These are phyloP conservation scores for Populus nigra DNA, from an alignment of 345 rosid species.

Conservation along the genomic window DNA sequence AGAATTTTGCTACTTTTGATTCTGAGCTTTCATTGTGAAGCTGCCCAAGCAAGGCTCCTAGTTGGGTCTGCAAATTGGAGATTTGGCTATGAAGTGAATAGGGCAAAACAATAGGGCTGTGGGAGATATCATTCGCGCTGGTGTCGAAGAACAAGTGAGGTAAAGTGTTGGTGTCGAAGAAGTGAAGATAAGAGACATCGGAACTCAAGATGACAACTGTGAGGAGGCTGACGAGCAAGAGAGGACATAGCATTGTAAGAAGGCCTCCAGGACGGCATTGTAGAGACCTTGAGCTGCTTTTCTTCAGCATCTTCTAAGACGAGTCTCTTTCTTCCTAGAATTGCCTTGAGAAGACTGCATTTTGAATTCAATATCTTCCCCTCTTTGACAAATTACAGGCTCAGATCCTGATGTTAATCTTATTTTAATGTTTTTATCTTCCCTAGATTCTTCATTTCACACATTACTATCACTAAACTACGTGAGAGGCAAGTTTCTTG, in stretches of 20 bases:
- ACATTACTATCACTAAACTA: conserved; percentile 2
- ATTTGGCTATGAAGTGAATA: conserved; percentile 32
- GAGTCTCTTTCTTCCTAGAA: not conserved
- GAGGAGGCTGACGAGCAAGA: conserved; percentile 31
- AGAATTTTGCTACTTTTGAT: conserved; percentile 30
- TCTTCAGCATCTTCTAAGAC: conserved; percentile 36
- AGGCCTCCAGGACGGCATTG: conserved; percentile 31
- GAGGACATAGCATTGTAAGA: conserved; percentile 26
- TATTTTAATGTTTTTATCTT: conserved; percentile 17
- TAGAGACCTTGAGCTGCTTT: conserved; percentile 22
- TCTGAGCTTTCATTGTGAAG: conserved; percentile 34
- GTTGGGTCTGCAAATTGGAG: conserved; percentile 35
- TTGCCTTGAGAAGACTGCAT: not conserved
- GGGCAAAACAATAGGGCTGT: conserved; percentile 9
- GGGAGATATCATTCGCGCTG: conserved; percentile 3
- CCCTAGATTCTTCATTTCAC: conserved; percentile 18
- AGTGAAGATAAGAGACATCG: conserved; percentile 24
- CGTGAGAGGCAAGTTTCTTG: not conserved
- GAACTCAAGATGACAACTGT: conserved; percentile 27
- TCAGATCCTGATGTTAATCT: conserved; percentile 13
- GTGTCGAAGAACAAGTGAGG: not conserved
- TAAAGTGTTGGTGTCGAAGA: conserved; percentile 12
- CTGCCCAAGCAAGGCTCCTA: conserved; percentile 41
- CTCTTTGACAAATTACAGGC: conserved; percentile 4
- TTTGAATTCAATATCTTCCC: not conserved